Base-by-base conservation (phyloP, 495 filamentous ascomycete species). In the Margaritispora aquatica region DNA sequence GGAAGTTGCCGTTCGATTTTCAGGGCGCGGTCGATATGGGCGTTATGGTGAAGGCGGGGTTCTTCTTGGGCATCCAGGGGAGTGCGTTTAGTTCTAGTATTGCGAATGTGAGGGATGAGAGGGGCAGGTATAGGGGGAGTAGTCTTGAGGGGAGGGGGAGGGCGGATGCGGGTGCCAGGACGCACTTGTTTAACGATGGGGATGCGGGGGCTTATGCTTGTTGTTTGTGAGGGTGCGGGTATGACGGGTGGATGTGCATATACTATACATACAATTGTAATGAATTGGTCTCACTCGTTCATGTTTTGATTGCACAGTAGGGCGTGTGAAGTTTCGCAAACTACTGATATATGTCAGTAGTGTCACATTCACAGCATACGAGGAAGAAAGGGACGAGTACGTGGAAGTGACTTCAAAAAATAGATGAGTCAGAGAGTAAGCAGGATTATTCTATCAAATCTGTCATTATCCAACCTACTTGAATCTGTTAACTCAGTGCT, bases 21-120 rank as follows among this genome's bases (percentile, higher is more conserved):
- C 63, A 65, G 54, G 65, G 65, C 15, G 62, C 56, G 19, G 57
- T 68, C 13, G 65, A 68, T 57, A 34, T 68, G 59, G 65, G 59
- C 22, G 20, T 68, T 21, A 64, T 68, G 62, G 44, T 65, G 10
- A 29, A 26, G 36, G 27, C 31, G 31, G 24, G 62, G 5, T 68
- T 68, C 57, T 68, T 63, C 49, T 48, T 68, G 38, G 65, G 65
- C 47, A 68, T 68, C 58, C 62, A 59, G 19, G 65, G 65, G 0
- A 63, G 59, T 54, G 65, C 65, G 41, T 64, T 65, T 41, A 62
- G 58, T 34, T 55, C 52, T 46, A 65, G 59, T 51, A 46, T 68
- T 22, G 56, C 51, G 22, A 68, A 68, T 59, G 52, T 58, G 47
- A 63, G 65, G 31, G 65, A 68, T 57, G 36, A 34, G 11, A 68